Conservation (phyloP, 108 stramenopile species). For the Cylindrotheca fusiformis region DNA sequence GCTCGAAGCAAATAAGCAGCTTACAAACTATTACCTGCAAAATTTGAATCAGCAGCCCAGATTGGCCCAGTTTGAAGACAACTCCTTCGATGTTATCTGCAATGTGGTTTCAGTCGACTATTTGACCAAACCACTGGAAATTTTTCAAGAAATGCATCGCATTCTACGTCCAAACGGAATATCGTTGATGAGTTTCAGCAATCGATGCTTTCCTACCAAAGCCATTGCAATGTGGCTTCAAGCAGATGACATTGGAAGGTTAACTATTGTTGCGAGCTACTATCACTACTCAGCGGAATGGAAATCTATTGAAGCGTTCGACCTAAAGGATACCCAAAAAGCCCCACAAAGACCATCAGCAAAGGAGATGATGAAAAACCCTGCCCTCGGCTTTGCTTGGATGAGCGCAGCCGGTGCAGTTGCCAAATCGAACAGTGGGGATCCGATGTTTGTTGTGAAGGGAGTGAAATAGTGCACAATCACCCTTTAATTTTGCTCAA, state of each 20-base stretch:
- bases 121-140: slow-evolving; percentile 59
- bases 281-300: slow-evolving; percentile 52
- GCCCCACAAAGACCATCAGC: slow-evolving; percentile 45
- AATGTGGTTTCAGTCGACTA: slow-evolving; percentile 80
- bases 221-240: slow-evolving; percentile 80
- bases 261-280: slow-evolving; percentile 71
- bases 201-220: slow-evolving; percentile 81
- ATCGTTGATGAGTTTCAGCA: slow-evolving; percentile 62
- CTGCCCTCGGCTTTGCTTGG: slow-evolving; percentile 55
- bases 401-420: slow-evolving; percentile 59
- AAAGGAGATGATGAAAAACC: slow-evolving; percentile 53
- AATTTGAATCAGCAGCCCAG: slow-evolving; percentile 59
- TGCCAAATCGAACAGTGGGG: slow-evolving; percentile 48
- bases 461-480: slow-evolving; percentile 40
- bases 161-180: slow-evolving; percentile 66
- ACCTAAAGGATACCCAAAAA: slow-evolving; percentile 39
- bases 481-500: no score
- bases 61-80: slow-evolving; percentile 52
- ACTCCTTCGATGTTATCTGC: slow-evolving; percentile 65
- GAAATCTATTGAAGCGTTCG: slow-evolving; percentile 60
- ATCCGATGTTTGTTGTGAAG: slow-evolving; percentile 79
- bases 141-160: slow-evolving; percentile 72
- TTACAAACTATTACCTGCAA: slow-evolving; percentile 56
- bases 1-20: slow-evolving; percentile 53
- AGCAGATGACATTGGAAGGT: slow-evolving; percentile 66